Base-by-base conservation (phyloP, 345 rosid genomes). In the Populus simonii region DNA sequence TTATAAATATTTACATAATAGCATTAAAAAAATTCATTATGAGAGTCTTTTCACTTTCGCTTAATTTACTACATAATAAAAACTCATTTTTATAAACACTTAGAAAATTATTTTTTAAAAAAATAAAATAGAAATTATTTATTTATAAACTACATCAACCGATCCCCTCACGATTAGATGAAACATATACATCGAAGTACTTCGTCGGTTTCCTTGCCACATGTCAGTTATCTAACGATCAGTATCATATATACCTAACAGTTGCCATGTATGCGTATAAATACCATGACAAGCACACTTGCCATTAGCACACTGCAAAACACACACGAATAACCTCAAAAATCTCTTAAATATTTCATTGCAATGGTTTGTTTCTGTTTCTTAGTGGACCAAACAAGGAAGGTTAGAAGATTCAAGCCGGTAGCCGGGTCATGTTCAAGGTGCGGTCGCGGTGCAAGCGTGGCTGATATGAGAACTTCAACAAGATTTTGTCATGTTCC, bases 331-430 rank as follows among this genome's bases (percentile, higher is more conserved):
- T 63, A 18, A 5, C 3, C 15, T 51, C 13, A 22, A 31, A 36
- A 13, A 2, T 23, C 36, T 22, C 7, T 29, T 1, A n/a, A n/a
- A 33, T 15, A 20, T 59, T 11, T 8, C 4, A 63, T 39, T 18
- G 35, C 71, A n/a, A 91, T 92, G 97, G 94, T 89, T 29, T 92
- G 87, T 74, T 88, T 90, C 85, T 90, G 93, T 73, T 92, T 92
- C 80, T 66, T 92, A 83, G 93, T 90, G 65, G 97, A 92, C 78
- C 97, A 89, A 76, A 88, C 43, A 74, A 89, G 82, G 83, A 85
- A 76, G 71, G 74, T 87, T 18, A 80, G 85, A 69, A 79, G 88
- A 62, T 80, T 84, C 76, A 92, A 92, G 84, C 97, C 94, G 68
- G 94, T 84, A 70, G 97, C 97, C 22, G 93, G 92, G 65, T 74